phyloP scores from a whole-genome alignment of 1,139 yeast species.

The Scheffersomyces parashehatae region DNA sequence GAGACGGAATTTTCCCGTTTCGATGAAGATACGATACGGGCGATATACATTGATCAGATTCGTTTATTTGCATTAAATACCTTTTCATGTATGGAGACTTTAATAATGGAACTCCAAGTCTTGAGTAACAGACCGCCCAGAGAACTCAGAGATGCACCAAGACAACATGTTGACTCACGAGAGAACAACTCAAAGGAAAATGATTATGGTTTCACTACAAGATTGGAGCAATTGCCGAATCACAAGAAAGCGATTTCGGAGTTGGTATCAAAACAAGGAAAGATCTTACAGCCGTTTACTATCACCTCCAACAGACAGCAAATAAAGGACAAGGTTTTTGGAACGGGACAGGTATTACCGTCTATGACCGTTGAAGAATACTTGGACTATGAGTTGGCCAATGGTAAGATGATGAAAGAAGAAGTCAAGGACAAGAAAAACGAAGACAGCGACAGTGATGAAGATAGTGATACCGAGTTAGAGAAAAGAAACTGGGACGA shows the following conservation, averaged over 20 bases:
- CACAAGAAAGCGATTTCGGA: constrained; percentile 23
- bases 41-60: constrained; percentile 55
- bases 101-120: constrained; percentile 60
- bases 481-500: constrained; percentile 88
- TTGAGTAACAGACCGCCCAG: constrained; percentile 37
- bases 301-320: constrained; percentile 63
- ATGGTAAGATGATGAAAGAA: constrained; percentile 74
- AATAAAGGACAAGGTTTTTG: constrained; percentile 66
- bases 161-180: constrained; percentile 2
- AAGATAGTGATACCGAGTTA: constrained; percentile 47
- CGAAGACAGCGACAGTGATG: constrained; percentile 31
- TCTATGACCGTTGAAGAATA: constrained; percentile 95
- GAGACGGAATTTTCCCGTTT: constrained; percentile 27
- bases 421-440: constrained; percentile 34
- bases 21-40: constrained; percentile 65
- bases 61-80: constrained; percentile 52
- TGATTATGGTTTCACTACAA: constrained; percentile 52
- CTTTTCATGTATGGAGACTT: constrained; percentile 52
- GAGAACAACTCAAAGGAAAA: constrained; percentile 18
- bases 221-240: constrained; percentile 44
- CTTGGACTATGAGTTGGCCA: constrained; percentile 77
- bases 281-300: constrained; percentile 81
- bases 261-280: constrained; percentile 66
- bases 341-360: constrained; percentile 92
- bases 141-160: constrained; percentile 1